Evolutionary conservation across 2,329 filamentous ascomycete genomes (phyloP), one percentile per base, ranked within the genome.

Genomic region (Sporothrix sp.): DNA sequence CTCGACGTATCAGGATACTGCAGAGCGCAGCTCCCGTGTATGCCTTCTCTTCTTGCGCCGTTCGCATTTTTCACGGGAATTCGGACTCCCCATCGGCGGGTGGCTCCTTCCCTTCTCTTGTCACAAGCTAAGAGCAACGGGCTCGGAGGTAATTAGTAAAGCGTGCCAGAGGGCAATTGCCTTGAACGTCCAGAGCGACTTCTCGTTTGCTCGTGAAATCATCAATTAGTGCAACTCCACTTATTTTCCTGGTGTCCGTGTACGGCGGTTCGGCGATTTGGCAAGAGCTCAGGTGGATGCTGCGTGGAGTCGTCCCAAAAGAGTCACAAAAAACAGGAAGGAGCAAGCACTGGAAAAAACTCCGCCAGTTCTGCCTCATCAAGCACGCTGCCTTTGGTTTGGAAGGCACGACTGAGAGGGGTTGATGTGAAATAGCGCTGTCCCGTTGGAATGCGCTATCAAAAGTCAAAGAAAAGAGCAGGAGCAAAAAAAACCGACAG

Each of bases 201-300:
- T 27, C 10, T 45, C 25, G 13, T 20, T 49, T 35, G 27, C 46
- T 42, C 10, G 43, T 47, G 49, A 51, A 47, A 35, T 47, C 37
- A 32, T 39, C 45, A 49, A 49, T 52, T 49, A 39, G 51, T 39
- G 51, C 39, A 52, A 27, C 39, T 38, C 45, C 33, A 33, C 45
- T 45, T 43, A 45, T 52, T 33, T 52, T 49, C 45, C 45, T 45
- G 39, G 20, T 49, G 51, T 36, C 44, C 50, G 44, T n/a, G n/a
- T 32, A 52, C 32, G 23, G 25, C n/a, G 21, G 32, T 42, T 30
- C 20, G 28, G 35, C 37, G 43, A 14, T 11, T 20, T 40, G 49
- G 33, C 18, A 18, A 39, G 18, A 38, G 35, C 42, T 38, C n/a
- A 23, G 49, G 37, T 39, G 49, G 35, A 25, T 40, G 36, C 16